Conservation (phyloP, 768 basidiomycete genomes). For the Dictyophora rubrovolvata region DNA sequence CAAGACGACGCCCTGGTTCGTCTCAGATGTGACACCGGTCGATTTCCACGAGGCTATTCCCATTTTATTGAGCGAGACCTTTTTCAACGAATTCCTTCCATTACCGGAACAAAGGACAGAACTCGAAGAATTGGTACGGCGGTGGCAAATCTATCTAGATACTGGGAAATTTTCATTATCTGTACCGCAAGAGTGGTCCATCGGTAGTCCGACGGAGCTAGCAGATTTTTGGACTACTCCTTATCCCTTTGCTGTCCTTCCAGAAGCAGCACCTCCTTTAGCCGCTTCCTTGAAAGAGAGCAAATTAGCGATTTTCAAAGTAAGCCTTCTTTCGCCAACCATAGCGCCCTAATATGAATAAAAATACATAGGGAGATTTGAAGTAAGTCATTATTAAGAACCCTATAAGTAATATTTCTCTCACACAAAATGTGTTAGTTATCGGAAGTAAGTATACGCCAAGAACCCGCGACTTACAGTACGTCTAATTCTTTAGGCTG, state of each 20-base stretch:
- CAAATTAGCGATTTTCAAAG: conserved; percentile 79
- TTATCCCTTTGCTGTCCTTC: conserved; percentile 70
- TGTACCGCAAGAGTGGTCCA: conserved; percentile 45
- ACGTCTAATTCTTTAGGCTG: conserved; percentile 39
- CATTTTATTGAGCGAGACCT: conserved; percentile 42
- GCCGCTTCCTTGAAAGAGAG: conserved; percentile 42
- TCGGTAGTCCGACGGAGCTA: conserved; percentile 38
- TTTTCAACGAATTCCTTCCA: conserved; percentile 39
- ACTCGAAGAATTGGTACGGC: conserved; percentile 47
- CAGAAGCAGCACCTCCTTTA: conserved; percentile 38
- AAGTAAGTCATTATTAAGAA: conserved; percentile 49
- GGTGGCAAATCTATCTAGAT: conserved; percentile 69
- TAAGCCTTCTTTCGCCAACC: conserved; percentile 17
- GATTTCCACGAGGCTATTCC: conserved; percentile 62
- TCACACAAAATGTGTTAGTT: conserved; percentile 32
- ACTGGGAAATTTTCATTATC: conserved; percentile 64
- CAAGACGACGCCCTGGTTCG: conserved; percentile 95
- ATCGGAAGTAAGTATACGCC: conserved; percentile 59
- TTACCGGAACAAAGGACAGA: conserved; percentile 25
- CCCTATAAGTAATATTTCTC: not conserved
- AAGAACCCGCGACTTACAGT: not conserved
- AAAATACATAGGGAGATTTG: conserved; percentile 57
- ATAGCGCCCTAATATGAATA: not conserved
- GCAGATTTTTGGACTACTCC: conserved; percentile 65
- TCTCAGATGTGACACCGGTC: conserved; percentile 82